Evolutionary conservation across 495 filamentous ascomycete genomes (phyloP).

Genomic region (Cladorrhinum samala): DNA sequence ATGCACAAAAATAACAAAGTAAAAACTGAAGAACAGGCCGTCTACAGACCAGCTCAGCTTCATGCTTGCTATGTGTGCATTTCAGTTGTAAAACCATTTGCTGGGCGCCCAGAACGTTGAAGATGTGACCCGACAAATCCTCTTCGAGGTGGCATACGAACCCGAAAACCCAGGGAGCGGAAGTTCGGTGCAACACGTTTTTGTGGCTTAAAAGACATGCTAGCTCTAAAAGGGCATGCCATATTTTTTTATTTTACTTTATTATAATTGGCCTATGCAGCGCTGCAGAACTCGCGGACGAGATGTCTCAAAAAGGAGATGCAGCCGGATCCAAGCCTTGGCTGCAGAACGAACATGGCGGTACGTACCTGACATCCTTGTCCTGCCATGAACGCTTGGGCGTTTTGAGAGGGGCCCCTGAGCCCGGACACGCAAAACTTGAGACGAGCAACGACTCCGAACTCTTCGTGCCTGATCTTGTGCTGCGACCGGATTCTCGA

Average conservation of each 20-base stretch:
- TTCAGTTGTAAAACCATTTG: slow-evolving; percentile 1
- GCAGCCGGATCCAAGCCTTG: slow-evolving; percentile 24
- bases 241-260: slow-evolving; percentile 11
- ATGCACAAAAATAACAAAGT: slow-evolving; percentile 8
- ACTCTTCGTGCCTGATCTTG: slow-evolving; percentile 26
- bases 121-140: not conserved
- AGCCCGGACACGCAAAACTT: slow-evolving; percentile 31
- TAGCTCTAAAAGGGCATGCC: slow-evolving; percentile 16
- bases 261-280: slow-evolving; percentile 20
- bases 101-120: slow-evolving; percentile 1
- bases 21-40: too few relatives aligned
- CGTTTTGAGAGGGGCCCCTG: slow-evolving; percentile 28
- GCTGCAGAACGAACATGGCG: slow-evolving; percentile 15
- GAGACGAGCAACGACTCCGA: slow-evolving; percentile 43
- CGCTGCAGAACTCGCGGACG: slow-evolving; percentile 14
- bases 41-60: too few relatives aligned
- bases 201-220: slow-evolving; percentile 12
- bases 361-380: slow-evolving; percentile 17
- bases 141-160: not conserved
- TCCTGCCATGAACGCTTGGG: slow-evolving; percentile 25
- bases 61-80: not conserved
- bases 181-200: slow-evolving; percentile 16
- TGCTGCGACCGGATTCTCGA: slow-evolving; percentile 46
- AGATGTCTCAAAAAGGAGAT: slow-evolving; percentile 25
- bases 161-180: not conserved